Base-by-base conservation (phyloP, 495 filamentous ascomycete species). In the Neurospora sp. region DNA sequence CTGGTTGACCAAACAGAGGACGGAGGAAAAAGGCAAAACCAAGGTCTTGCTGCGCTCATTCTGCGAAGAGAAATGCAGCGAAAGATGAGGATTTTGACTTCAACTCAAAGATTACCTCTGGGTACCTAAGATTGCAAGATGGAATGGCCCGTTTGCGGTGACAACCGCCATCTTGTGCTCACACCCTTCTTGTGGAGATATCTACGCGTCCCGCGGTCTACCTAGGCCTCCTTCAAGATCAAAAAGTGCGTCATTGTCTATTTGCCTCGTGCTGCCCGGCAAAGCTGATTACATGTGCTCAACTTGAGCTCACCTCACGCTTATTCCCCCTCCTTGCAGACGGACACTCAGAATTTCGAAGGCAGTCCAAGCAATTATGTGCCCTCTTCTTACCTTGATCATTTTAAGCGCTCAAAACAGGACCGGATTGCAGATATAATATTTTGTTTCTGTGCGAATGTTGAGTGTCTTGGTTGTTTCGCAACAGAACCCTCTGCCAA, bases 361-460 rank as follows among this genome's bases (percentile, higher is more conserved):
- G 0, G 0, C 3, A 35, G 9, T 18, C 5, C 12, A 14, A 5
- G 6, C 6, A 62, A 1, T 0, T 54, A 11, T 12, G 0, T 0
- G 44, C n/a, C 2, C 5, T 6, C 1, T 0, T 6, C 2, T 0
- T 2, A 11, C 9, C 20, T 6, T 23, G 1, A 0, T 0, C 20
- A 23, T 23, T 20, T 6, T 1, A 0, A 12, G 2, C n/a, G 0
- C 0, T 9, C 0, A 23, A 10, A 23, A 7, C 5, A 2, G 10
- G 5, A 6, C 5, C 1, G 20, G 23, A 62, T 0, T 23, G 23
- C 6, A 0, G 8, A 14, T 8, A 16, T 16, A 2, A 16, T 0
- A 14, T 8, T 54, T 31, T 8, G 0, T 3, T 62, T 23, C 2
- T 14, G 11, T 18, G 7, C 27, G 14, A 66, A 16, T 0, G 6